Evolutionary conservation across 1,139 yeast species (phyloP).

Genomic region (Saccharomyces hybrid): DNA sequence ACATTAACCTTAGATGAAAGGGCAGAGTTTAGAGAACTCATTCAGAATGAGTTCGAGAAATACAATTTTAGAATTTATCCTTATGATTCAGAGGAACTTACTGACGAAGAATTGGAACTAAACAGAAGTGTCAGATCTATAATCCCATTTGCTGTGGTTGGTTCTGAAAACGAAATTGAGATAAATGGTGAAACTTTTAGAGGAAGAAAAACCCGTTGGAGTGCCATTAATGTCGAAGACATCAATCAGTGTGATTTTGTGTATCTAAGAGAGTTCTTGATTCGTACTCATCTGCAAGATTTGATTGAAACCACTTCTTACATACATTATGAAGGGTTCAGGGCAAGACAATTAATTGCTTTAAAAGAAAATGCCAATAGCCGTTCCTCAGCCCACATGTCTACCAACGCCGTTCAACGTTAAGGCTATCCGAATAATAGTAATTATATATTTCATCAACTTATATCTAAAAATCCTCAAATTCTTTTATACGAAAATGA

Average conservation of each 20-base stretch:
- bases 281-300: conserved; percentile 93
- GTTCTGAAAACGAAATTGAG: conserved; percentile 74
- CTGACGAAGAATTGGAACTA: conserved; percentile 73
- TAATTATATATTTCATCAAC: background rate
- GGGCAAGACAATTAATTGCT: conserved; percentile 89
- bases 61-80: conserved; percentile 81
- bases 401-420: background rate
- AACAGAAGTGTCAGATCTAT: conserved; percentile 69
- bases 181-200: conserved; percentile 72
- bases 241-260: conserved; percentile 93
- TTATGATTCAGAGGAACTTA: conserved; percentile 65
- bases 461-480: background rate
- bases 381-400: conserved; percentile 19
- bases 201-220: conserved; percentile 93
- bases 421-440: background rate
- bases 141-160: conserved; percentile 92
- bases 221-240: conserved; percentile 83
- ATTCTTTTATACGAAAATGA: background rate
- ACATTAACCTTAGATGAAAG: conserved; percentile 83
- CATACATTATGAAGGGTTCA: conserved; percentile 85
- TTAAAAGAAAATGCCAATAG: conserved; percentile 73
- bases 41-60: conserved; percentile 70
- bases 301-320: conserved; percentile 87
- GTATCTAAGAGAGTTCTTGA: conserved; percentile 83
- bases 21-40: conserved; percentile 59